A percentile compares a stretch with the other conserved stretches of the same genome.
These are phyloP conservation scores for Tylopilus subfusipes DNA, from an alignment of 768 basidiomycete genomes.

Conservation along the genomic window DNA sequence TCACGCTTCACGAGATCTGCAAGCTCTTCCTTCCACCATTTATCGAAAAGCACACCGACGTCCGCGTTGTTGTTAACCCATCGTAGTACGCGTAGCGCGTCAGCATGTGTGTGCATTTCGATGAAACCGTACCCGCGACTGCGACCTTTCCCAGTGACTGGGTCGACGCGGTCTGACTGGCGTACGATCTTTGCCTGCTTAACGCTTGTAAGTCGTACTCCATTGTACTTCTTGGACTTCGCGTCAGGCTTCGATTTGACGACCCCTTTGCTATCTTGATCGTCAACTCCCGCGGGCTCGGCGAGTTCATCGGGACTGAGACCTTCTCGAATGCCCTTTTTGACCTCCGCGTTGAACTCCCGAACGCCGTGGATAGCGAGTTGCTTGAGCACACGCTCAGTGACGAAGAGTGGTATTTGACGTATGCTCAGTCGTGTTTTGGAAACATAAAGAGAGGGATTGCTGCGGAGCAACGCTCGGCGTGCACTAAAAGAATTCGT, in stretches of 20 bases:
- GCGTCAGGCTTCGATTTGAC: conserved; percentile 23
- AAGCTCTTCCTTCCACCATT: conserved; percentile 85
- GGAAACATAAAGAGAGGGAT: conserved; percentile 93
- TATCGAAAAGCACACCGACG: conserved; percentile 59
- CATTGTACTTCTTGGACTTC: conserved; percentile 25
- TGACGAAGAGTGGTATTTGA: conserved; percentile 86
- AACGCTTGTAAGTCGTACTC: conserved; percentile 47
- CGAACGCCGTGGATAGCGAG: conserved; percentile 79
- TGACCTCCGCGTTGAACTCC: conserved; percentile 77
- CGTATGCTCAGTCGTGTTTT: conserved; percentile 92
- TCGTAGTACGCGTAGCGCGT: conserved; percentile 85
- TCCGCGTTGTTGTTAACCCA: conserved; percentile 91
- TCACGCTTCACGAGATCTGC: conserved; percentile 56
- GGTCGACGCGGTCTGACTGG: conserved; percentile 84
- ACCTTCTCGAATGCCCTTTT: conserved; percentile 50
- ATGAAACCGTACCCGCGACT: conserved; percentile 96
- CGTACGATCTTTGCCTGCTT: conserved; percentile 93
- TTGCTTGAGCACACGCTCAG: conserved; percentile 85
- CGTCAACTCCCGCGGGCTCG: conserved; percentile 36
- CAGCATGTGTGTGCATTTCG: conserved; percentile 83
- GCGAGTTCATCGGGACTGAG: conserved; percentile 72
- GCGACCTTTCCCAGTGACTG: conserved; percentile 79
- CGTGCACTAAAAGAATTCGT: conserved; percentile 84
- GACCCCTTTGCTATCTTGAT: conserved; percentile 25
- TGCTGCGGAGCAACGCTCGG: conserved; percentile 76